These are phyloP conservation scores for Capsella bursapastoris DNA, from an alignment of 345 rosid species.

Conservation along the genomic window DNA sequence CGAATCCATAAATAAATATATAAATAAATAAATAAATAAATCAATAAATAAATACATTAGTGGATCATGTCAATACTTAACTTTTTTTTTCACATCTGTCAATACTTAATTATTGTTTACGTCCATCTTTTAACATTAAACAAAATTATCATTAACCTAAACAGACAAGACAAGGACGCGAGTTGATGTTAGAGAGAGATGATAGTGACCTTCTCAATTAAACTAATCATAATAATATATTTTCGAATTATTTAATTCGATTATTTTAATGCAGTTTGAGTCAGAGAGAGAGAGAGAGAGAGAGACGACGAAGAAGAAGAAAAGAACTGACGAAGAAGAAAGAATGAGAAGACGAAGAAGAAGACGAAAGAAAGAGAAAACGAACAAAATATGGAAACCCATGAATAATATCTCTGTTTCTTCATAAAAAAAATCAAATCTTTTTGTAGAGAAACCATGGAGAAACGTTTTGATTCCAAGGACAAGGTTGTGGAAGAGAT, in stretches of 20 bases:
- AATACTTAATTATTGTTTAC: conserved; percentile 4
- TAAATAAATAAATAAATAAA: too few relatives aligned
- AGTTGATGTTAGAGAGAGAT: neutral
- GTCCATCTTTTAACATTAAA: neutral
- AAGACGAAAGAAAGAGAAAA: conserved; percentile 15
- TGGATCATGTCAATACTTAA: too few relatives aligned
- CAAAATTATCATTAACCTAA: conserved; percentile 19
- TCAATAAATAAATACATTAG: too few relatives aligned
- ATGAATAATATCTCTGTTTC: conserved; percentile 17
- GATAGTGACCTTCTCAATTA: neutral
- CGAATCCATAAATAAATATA: too few relatives aligned
- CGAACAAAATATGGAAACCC: neutral
- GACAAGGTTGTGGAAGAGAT: conserved; percentile 77
- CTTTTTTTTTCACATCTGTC: too few relatives aligned
- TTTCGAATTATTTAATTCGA: conserved; percentile 6
- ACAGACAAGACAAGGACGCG: neutral
- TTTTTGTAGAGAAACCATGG: conserved; percentile 41
- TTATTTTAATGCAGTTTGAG: conserved; percentile 24
- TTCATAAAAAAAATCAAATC: neutral
- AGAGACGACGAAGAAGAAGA: conserved; percentile 6
- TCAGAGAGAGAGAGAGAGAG: neutral
- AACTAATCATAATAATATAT: neutral
- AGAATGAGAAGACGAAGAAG: conserved; percentile 41
- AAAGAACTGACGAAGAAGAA: conserved; percentile 21
- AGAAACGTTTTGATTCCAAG: conserved; percentile 48